phyloP scores from a whole-genome alignment of 2,329 filamentous ascomycete species.

The Penicillium fuscoglaucum region DNA sequence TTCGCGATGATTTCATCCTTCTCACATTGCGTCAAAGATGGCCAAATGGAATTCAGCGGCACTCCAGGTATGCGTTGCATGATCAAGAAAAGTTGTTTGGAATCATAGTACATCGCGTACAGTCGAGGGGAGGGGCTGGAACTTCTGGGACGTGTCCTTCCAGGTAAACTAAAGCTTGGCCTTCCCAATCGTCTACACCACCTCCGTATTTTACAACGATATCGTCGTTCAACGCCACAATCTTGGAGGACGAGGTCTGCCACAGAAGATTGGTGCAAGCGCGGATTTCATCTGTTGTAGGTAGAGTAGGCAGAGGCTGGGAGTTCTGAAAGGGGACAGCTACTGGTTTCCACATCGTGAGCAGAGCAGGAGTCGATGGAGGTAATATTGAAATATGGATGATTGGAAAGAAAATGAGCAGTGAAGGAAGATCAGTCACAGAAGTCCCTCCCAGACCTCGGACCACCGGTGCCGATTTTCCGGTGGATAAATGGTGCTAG shows the following conservation, averaged over 20 bases:
- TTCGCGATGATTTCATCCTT: constrained; percentile 30
- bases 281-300: constrained; percentile 29
- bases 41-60: constrained; percentile 25
- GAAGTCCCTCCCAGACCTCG: too few species aligned
- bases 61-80: constrained; percentile 31
- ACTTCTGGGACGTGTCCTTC: constrained; percentile 30
- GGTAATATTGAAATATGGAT: too few species aligned
- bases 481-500: too few species aligned
- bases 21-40: constrained; percentile 25
- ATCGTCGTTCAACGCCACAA: constrained; percentile 29
- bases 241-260: constrained; percentile 18
- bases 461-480: too few species aligned
- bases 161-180: constrained; percentile 28
- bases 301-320: constrained; percentile 6
- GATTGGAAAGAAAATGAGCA: too few species aligned
- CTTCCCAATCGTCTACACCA: constrained; percentile 8
- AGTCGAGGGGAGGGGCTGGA: constrained; percentile 33
- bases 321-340: too few species aligned
- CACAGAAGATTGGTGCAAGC: constrained; percentile 28
- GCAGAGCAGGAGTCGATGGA: too few species aligned
- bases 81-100: constrained; percentile 25
- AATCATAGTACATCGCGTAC: constrained; percentile 32
- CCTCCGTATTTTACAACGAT: constrained; percentile 31
- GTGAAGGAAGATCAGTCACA: too few species aligned
- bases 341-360: too few species aligned